Conservation (phyloP, 2,329 filamentous ascomycete genomes). For the Beauveria asiatica region DNA sequence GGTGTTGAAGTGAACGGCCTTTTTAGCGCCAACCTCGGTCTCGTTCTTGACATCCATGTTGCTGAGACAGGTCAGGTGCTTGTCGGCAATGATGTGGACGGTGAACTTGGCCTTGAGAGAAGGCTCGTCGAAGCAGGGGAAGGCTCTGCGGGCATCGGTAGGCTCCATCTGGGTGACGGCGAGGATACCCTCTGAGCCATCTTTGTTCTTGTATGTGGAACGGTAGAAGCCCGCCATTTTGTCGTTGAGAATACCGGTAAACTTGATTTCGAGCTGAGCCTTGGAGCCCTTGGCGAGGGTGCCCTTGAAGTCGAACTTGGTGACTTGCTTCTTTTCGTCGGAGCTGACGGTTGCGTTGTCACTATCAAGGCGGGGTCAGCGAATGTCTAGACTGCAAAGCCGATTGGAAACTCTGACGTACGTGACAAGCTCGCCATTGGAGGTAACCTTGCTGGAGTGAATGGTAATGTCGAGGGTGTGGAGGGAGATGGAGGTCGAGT, state of each 20-base stretch:
- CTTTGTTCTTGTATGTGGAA: slow-evolving; percentile 78
- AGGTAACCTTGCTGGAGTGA: slow-evolving; percentile 46
- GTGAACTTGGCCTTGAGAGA: slow-evolving; percentile 89
- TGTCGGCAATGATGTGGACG: slow-evolving; percentile 82
- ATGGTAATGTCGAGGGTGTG: slow-evolving; percentile 85
- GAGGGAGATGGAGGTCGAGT: slow-evolving; percentile 76
- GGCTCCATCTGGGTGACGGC: slow-evolving; percentile 95
- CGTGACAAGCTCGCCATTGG: slow-evolving; percentile 42
- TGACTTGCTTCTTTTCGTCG: slow-evolving; percentile 72
- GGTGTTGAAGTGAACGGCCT: slow-evolving; percentile 85
- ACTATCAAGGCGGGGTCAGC: slow-evolving; percentile 12
- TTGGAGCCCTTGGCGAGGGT: slow-evolving; percentile 65
- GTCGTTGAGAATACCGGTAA: slow-evolving; percentile 75
- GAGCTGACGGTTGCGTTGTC: slow-evolving; percentile 53
- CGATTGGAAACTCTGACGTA: slow-evolving; percentile 19
- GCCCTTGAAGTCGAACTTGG: slow-evolving; percentile 70
- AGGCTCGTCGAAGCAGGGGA: slow-evolving; percentile 95
- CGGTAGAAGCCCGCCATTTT: slow-evolving; percentile 98
- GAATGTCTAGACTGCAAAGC: slow-evolving; percentile 7
- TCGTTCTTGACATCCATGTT: slow-evolving; percentile 93
- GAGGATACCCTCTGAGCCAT: slow-evolving; percentile 73
- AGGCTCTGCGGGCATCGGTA: slow-evolving; percentile 84
- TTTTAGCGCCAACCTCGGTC: slow-evolving; percentile 62
- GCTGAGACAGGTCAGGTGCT: slow-evolving; percentile 82
- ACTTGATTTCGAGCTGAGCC: slow-evolving; percentile 53